Evolutionary conservation across 345 rosid species (phyloP).

Genomic region (Eucalyptus dawsonii): DNA sequence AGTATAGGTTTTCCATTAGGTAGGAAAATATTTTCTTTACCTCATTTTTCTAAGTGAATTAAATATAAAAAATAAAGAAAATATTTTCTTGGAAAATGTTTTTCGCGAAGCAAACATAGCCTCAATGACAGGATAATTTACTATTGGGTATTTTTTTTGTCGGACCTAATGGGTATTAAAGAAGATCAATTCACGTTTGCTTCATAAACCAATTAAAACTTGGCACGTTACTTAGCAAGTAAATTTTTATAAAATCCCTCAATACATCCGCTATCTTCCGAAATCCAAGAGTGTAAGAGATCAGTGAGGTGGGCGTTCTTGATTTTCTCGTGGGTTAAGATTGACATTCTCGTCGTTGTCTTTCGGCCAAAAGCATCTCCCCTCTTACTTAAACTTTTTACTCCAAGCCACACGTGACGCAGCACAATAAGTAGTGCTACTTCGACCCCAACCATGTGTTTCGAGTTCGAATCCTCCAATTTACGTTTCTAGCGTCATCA

Average conservation of each 20-base stretch:
- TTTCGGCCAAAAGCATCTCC: not conserved
- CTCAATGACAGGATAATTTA: accelerated
- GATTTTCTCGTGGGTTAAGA: not conserved
- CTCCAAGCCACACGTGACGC: not conserved
- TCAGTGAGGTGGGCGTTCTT: not conserved
- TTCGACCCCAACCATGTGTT: not conserved
- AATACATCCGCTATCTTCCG: not conserved
- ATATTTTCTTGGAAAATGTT: too few relatives aligned
- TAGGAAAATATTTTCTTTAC: too few relatives aligned
- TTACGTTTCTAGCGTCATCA: not conserved
- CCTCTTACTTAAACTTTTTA: accelerated
- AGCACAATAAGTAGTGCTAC: not conserved
- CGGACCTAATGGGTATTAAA: not conserved
- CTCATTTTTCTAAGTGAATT: too few relatives aligned
- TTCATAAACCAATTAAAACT: not conserved
- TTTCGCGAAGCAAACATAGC: accelerated
- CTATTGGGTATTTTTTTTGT: too few relatives aligned
- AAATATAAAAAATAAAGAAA: accelerated
- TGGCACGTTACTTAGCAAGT: not conserved
- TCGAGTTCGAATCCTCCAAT: not conserved
- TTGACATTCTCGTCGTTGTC: not conserved
- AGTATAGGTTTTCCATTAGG: too few relatives aligned
- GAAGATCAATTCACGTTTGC: not conserved
- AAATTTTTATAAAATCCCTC: too few relatives aligned
- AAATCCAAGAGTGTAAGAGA: not conserved